Conservation (phyloP, 805 yeast species). For the Saturnispora kantuleensis region DNA sequence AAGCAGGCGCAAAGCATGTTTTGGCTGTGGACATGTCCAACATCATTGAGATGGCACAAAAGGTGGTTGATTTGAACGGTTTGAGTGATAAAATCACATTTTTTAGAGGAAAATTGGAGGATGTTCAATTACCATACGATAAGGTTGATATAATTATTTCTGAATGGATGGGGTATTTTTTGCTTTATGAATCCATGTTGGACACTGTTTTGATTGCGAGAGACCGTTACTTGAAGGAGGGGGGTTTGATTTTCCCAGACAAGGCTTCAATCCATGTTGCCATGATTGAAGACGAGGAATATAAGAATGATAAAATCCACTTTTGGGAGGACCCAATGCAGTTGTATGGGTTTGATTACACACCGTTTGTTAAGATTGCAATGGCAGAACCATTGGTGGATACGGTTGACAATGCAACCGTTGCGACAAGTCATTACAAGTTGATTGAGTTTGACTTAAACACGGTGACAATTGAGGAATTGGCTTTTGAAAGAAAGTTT, state of each 20-base stretch:
- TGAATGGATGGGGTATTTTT: slow-evolving; percentile 99
- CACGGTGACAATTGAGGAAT: slow-evolving; percentile 74
- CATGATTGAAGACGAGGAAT: slow-evolving; percentile 86
- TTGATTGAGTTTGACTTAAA: slow-evolving; percentile 81
- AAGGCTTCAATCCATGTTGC: slow-evolving; percentile 85
- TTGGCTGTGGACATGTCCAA: slow-evolving; percentile 96
- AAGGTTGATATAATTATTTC: slow-evolving; percentile 90
- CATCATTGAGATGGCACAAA: slow-evolving; percentile 92
- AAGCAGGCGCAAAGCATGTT: slow-evolving; percentile 98
- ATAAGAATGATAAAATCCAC: slow-evolving; percentile 81
- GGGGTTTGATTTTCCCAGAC: slow-evolving; percentile 92
- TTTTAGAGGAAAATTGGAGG: slow-evolving; percentile 89
- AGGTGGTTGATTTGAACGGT: slow-evolving; percentile 78
- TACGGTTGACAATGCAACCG: slow-evolving; percentile 67
- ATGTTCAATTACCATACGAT: slow-evolving; percentile 72
- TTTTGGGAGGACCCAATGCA: slow-evolving; percentile 71
- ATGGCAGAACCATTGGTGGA: slow-evolving; percentile 94
- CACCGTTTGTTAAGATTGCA: slow-evolving; percentile 80
- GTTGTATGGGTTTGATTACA: slow-evolving; percentile 92
- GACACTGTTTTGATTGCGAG: slow-evolving; percentile 93
- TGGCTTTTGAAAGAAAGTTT: slow-evolving; percentile 68
- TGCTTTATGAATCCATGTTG: slow-evolving; percentile 93
- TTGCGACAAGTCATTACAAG: slow-evolving; percentile 63
- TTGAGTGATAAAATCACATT: slow-evolving; percentile 77
- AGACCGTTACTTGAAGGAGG: slow-evolving; percentile 72